Conservation (phyloP, 2,329 filamentous ascomycete genomes). For the Septoria linicola region DNA sequence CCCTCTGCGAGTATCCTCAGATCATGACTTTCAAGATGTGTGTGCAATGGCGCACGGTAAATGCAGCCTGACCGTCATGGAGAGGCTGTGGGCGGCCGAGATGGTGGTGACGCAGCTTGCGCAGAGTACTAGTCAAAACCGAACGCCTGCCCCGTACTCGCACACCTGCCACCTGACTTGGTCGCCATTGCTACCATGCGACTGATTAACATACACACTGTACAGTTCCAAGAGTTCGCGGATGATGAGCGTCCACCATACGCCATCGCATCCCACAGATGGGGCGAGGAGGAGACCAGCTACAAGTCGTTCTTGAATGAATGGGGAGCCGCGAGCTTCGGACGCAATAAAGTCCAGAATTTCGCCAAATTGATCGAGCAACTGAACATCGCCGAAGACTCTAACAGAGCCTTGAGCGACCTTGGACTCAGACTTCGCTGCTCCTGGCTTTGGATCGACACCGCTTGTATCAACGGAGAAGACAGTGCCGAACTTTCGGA, state of each 20-base stretch:
- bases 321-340: neutral
- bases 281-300: slow-evolving; percentile 3
- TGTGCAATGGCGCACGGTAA: too few relatives aligned
- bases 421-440: neutral
- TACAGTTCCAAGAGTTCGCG: slow-evolving; percentile 1
- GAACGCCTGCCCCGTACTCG: too few relatives aligned
- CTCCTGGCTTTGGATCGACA: slow-evolving; percentile 10
- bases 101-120: too few relatives aligned
- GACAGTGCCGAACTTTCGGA: neutral
- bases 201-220: slow-evolving; percentile 7
- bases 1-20: too few relatives aligned
- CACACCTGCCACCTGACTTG: too few relatives aligned
- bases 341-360: neutral
- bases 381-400: too few relatives aligned
- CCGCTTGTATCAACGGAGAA: slow-evolving; percentile 5
- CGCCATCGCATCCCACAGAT: slow-evolving; percentile 9
- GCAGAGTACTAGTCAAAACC: too few relatives aligned
- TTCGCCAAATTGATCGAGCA: neutral
- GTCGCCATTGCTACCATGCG: too few relatives aligned
- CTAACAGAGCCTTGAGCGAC: too few relatives aligned
- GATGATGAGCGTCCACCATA: neutral
- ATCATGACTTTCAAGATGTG: too few relatives aligned
- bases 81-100: too few relatives aligned
- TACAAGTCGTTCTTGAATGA: neutral
- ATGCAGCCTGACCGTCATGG: too few relatives aligned